These are phyloP conservation scores for Oenanthe sinensis DNA, from an alignment of 129 eudicot genomes.

Conservation along the genomic window DNA sequence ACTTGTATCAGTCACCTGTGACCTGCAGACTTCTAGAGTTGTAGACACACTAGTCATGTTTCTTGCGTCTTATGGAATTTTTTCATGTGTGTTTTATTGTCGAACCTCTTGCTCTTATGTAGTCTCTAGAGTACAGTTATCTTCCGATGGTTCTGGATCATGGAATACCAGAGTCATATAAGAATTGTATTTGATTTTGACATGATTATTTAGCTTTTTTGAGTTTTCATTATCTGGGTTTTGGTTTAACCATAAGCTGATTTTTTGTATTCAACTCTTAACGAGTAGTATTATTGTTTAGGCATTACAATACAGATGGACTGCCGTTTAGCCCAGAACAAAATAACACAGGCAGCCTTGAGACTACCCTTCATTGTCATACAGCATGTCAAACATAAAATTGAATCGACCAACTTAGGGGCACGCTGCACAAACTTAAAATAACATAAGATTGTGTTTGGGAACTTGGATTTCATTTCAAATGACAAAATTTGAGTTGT, in stretches of 20 bases:
- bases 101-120: neutral
- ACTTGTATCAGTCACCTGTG: neutral
- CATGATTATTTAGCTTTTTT: neutral
- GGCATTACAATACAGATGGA: neutral
- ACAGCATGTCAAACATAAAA: neutral
- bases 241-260: neutral
- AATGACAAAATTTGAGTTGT: too few relatives aligned
- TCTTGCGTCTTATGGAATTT: neutral
- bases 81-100: neutral
- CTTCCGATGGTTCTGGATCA: neutral
- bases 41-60: neutral
- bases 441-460: too few relatives aligned
- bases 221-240: neutral
- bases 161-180: neutral
- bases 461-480: too few relatives aligned
- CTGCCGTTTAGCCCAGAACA: neutral
- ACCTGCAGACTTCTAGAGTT: neutral
- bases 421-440: neutral
- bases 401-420: neutral
- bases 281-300: neutral
- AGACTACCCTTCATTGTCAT: neutral
- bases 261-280: neutral
- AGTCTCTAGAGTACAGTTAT: neutral
- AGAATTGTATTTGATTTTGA: neutral
- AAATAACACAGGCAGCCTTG: neutral